Conservation (phyloP, 2,329 filamentous ascomycete genomes). For the Arthrobotrys iridis region DNA sequence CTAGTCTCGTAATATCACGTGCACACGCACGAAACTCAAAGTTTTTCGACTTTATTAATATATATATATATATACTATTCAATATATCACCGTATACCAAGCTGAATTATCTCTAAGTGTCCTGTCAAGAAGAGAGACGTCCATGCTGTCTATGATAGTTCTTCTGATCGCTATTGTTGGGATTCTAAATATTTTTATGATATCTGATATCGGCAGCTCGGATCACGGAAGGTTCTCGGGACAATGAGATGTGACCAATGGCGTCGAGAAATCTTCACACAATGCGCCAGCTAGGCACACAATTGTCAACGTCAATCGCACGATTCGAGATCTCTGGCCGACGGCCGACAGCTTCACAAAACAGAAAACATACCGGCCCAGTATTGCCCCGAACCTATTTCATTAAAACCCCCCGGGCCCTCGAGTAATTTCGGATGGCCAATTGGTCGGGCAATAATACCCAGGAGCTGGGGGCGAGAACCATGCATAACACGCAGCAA, state of each 20-base stretch:
- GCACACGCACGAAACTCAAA: no score
- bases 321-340: background rate
- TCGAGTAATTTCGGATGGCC: slow-evolving; percentile 13
- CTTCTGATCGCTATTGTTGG: background rate
- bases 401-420: background rate
- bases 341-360: slow-evolving; percentile 5
- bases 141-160: no score
- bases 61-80: no score
- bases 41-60: no score
- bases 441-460: slow-evolving; percentile 25
- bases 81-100: no score
- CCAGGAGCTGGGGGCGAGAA: slow-evolving; percentile 2
- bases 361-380: background rate
- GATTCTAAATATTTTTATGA: background rate
- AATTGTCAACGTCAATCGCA: slow-evolving; percentile 25
- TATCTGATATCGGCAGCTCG: background rate
- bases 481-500: slow-evolving; percentile 42
- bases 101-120: no score
- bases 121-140: no score
- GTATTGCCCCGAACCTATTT: background rate
- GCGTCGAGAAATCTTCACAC: slow-evolving; percentile 23
- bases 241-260: slow-evolving; percentile 4
- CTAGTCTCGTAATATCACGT: no score
- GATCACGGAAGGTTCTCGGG: slow-evolving; percentile 26
- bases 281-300: slow-evolving; percentile 3